A percentile compares a stretch with the other conserved stretches of the same genome.
Conservation (phyloP, 148 eudicot species). For the Drosera capensis region DNA sequence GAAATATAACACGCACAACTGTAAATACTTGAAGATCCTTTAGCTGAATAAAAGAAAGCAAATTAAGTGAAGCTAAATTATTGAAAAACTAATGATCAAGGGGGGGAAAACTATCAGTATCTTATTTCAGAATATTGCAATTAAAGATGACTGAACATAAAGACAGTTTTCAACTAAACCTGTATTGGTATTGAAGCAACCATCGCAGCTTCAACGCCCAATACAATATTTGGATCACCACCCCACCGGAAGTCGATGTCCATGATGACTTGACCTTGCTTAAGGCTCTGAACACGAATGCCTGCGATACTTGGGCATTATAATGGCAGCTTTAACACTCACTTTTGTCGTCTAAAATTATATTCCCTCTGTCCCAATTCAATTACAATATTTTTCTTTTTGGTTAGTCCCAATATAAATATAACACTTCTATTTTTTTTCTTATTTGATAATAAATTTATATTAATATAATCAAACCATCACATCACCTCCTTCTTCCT, state of each 20-base stretch:
- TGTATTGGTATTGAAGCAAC: conserved; percentile 94
- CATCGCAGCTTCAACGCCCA: conserved; percentile 74
- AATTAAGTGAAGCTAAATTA: not conserved
- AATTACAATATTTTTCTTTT: too few relatives aligned
- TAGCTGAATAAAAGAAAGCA: conserved; percentile 33
- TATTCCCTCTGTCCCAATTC: too few relatives aligned
- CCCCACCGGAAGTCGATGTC: conserved; percentile 97
- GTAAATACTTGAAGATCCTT: conserved; percentile 97
- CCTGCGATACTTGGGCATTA: conserved; percentile 32
- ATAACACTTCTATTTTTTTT: too few relatives aligned
- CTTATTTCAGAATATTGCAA: not conserved
- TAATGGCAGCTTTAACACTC: not conserved
- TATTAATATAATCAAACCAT: too few relatives aligned
- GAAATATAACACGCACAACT: conserved; percentile 86
- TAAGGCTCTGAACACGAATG: conserved; percentile 91
- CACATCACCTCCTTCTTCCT: too few relatives aligned
- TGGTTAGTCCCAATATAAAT: too few relatives aligned
- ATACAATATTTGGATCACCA: conserved; percentile 75
- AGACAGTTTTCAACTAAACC: conserved; percentile 19
- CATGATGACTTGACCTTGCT: conserved; percentile 83
- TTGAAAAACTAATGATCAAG: not conserved
- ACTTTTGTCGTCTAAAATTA: not conserved
- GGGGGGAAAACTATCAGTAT: not conserved
- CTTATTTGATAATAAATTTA: too few relatives aligned
- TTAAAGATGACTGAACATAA: not conserved